Percentiles rank a stretch among this genome's conserved stretches.
Conservation (phyloP, 208 protist species). For the Wallacemonas sp. region DNA sequence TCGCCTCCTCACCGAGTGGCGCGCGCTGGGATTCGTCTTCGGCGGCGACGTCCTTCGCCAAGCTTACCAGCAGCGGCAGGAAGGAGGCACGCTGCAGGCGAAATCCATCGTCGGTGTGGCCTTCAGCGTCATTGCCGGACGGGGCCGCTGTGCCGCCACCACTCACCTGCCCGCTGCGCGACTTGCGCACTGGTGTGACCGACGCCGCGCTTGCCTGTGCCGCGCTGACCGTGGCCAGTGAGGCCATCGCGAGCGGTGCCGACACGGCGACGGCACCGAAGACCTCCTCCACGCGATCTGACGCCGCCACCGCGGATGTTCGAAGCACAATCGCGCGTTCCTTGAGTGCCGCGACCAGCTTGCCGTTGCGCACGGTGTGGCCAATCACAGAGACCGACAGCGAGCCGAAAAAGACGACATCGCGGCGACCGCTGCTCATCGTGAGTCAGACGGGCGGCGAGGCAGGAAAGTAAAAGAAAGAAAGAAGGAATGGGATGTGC, state of each 20-base stretch:
- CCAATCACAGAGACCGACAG: slow-evolving; percentile 50
- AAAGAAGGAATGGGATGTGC: slow-evolving; percentile 7
- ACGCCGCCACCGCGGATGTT: slow-evolving; percentile 22
- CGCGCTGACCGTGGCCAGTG: neutral
- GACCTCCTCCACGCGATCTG: slow-evolving; percentile 29
- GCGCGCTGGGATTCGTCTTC: slow-evolving; percentile 18
- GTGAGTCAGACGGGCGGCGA: neutral
- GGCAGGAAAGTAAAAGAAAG: slow-evolving; percentile 14
- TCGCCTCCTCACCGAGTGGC: slow-evolving; percentile 9
- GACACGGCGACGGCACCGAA: slow-evolving; percentile 44
- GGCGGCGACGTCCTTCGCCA: slow-evolving; percentile 20
- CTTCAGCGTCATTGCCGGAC: neutral
- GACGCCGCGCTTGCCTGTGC: neutral
- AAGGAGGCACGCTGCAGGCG: slow-evolving; percentile 30
- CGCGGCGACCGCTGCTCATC: slow-evolving; percentile 14
- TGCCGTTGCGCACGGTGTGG: slow-evolving; percentile 38
- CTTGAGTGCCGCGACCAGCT: slow-evolving; percentile 28
- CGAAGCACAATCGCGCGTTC: slow-evolving; percentile 35
- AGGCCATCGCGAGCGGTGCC: slow-evolving; percentile 22
- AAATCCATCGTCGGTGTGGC: slow-evolving; percentile 5
- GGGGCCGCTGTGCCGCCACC: neutral
- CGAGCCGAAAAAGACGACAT: slow-evolving; percentile 69
- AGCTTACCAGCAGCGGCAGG: slow-evolving; percentile 63
- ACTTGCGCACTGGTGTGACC: neutral
- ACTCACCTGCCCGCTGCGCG: neutral